Evolutionary conservation across 2,329 filamentous ascomycete genomes (phyloP).

Genomic region (Trichophyton rubrum): DNA sequence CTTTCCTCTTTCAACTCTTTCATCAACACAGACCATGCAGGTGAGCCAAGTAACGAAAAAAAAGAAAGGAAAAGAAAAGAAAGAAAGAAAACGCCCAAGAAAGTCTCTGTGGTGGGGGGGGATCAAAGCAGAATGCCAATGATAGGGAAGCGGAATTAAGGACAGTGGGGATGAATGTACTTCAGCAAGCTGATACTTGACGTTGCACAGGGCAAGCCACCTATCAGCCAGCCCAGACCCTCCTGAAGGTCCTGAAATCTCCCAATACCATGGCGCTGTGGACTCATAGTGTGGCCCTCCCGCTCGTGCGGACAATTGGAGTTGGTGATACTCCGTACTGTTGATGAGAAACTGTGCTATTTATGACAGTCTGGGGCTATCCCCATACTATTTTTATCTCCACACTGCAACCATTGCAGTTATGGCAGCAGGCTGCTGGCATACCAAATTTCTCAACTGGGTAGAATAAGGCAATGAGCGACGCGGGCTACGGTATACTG

Average conservation of each 20-base stretch:
- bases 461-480: too few relatives aligned
- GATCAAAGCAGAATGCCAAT: neutral
- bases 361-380: neutral
- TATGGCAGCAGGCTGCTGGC: neutral
- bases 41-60: neutral
- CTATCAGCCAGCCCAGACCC: neutral
- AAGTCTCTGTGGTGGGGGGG: neutral
- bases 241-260: neutral
- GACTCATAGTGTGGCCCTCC: neutral
- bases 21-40: neutral
- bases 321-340: neutral
- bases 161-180: neutral
- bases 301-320: neutral
- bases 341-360: neutral
- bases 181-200: neutral
- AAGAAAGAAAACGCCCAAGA: too few relatives aligned
- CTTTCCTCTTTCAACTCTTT: neutral
- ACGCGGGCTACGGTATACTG: too few relatives aligned
- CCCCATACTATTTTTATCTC: neutral
- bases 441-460: too few relatives aligned
- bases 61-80: neutral
- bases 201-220: neutral
- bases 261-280: constrained; percentile 1
- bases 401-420: neutral
- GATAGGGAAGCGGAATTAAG: neutral